A percentile compares a stretch with the other conserved stretches of the same genome.
Evolutionary conservation across 225 moss, liverwort and hornwort species (phyloP).

Genomic region (Polytrichum formosum): DNA sequence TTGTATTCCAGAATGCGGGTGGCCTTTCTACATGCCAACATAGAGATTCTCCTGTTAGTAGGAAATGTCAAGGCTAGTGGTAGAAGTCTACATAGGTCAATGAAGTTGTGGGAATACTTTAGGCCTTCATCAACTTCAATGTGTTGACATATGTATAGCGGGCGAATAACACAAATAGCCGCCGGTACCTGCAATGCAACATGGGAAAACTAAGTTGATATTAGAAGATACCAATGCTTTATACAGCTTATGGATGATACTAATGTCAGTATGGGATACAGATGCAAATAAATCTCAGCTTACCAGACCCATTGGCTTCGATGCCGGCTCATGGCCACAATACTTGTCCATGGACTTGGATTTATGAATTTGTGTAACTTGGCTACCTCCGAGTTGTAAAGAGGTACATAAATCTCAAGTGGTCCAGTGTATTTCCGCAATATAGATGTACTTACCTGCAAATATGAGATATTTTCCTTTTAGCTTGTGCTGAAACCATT

Average conservation of each 20-base stretch:
- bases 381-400: slow-evolving; percentile 17
- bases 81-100: no score
- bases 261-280: neutral
- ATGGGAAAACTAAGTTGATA: neutral
- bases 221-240: neutral
- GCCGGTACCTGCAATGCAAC: slow-evolving; percentile 43
- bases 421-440: slow-evolving; percentile 57
- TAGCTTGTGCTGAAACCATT: no score
- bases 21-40: no score
- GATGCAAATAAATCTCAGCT: slow-evolving; percentile 5
- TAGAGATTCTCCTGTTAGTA: no score
- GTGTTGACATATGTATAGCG: slow-evolving; percentile 63
- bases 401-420: slow-evolving; percentile 38
- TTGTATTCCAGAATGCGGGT: no score
- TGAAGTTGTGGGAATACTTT: slow-evolving; percentile 1
- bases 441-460: slow-evolving; percentile 53
- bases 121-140: slow-evolving; percentile 36
- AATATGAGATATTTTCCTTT: no score
- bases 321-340: slow-evolving; percentile 60
- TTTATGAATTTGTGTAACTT: slow-evolving; percentile 41
- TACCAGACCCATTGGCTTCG: slow-evolving; percentile 68
- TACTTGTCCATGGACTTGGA: slow-evolving; percentile 56
- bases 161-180: slow-evolving; percentile 55
- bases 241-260: neutral
- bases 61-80: no score